Percentiles rank a stretch among this genome's conserved stretches.
phyloP scores from a whole-genome alignment of 495 filamentous ascomycete species.

The Penicillium cinerascens region DNA sequence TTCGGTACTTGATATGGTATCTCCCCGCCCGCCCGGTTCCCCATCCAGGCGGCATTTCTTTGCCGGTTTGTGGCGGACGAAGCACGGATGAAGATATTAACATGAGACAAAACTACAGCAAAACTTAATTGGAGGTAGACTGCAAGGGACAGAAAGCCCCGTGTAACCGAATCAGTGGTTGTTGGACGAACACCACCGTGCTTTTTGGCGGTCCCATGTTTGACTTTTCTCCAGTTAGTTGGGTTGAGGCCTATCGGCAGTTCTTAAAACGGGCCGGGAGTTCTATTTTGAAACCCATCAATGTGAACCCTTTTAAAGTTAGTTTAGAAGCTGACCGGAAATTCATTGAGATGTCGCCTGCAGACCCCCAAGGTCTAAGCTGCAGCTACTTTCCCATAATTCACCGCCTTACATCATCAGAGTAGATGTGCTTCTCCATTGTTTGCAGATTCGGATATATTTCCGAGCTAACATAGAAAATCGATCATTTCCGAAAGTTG shows the following conservation, averaged over 20 bases:
- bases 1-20: background rate
- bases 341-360: background rate
- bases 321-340: background rate
- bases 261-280: background rate
- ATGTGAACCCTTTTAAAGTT: background rate
- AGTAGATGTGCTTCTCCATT: background rate
- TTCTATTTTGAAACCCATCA: background rate
- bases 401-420: background rate
- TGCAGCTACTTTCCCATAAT: background rate
- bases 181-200: background rate
- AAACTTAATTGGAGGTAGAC: background rate
- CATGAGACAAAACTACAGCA: background rate
- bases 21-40: background rate
- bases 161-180: background rate
- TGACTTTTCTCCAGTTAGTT: background rate
- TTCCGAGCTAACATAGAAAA: background rate
- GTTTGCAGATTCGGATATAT: background rate
- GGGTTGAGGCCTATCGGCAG: background rate
- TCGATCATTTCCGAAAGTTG: too few relatives aligned
- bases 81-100: background rate
- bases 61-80: background rate
- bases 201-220: background rate
- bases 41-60: background rate
- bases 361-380: background rate
- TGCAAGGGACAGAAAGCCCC: background rate